Conservation (phyloP, 176 grass and related monocot genomes). For the Rhynchospora tenuis region DNA sequence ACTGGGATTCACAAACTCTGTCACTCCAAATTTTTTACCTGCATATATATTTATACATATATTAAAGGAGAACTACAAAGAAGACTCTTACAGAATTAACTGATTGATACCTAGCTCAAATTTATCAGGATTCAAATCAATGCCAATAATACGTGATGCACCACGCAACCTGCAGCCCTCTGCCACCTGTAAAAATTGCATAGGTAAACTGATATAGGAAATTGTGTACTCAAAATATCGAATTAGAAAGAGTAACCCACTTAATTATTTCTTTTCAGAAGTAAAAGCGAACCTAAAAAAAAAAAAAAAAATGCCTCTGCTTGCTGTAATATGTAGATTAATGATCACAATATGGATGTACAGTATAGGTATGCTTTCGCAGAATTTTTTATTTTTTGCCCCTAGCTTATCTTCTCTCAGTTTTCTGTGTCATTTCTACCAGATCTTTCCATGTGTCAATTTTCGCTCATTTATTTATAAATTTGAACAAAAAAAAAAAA, state of each 20-base stretch:
- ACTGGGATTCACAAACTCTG: conserved; percentile 44
- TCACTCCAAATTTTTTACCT: conserved; percentile 42
- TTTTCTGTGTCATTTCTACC: not conserved
- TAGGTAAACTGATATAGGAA: not conserved
- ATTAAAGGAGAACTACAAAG: not conserved
- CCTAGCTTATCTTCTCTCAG: not conserved
- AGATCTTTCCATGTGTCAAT: not conserved
- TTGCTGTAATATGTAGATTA: too few species aligned
- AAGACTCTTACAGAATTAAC: not conserved
- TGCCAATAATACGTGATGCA: conserved; percentile 45
- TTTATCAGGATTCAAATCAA: conserved; percentile 55
- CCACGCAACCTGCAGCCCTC: conserved; percentile 59
- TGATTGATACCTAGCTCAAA: conserved; percentile 29
- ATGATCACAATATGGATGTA: too few species aligned
- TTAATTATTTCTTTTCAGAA: not conserved
- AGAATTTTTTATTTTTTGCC: not conserved
- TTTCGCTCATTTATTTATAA: not conserved
- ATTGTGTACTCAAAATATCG: not conserved
- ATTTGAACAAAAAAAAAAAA: not conserved
- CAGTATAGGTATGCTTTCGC: not conserved
- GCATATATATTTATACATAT: not conserved
- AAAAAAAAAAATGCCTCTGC: too few species aligned
- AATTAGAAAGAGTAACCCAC: not conserved
- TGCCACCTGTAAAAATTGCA: conserved; percentile 30
- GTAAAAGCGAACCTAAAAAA: not conserved